phyloP scores from a whole-genome alignment of 169 alveolate species.

The Plasmodium malariae region DNA sequence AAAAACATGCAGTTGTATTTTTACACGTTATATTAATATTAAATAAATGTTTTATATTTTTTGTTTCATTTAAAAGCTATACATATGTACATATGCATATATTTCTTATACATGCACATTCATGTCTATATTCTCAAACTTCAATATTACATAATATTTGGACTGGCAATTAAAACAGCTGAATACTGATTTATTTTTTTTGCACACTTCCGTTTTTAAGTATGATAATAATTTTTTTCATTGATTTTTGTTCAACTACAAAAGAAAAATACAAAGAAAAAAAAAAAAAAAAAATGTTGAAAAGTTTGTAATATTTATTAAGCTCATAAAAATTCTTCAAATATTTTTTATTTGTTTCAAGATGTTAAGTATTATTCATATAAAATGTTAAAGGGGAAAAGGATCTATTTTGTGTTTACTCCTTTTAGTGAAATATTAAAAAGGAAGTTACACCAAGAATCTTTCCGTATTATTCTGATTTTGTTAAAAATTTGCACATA shows the following conservation, averaged over 20 bases:
- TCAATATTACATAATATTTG: not conserved
- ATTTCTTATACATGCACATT: not conserved
- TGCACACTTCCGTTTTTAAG: slow-evolving; percentile 37
- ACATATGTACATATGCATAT: not conserved
- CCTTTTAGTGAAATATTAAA: not conserved
- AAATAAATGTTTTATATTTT: not conserved
- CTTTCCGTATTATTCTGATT: not conserved
- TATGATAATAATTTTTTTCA: slow-evolving; percentile 9
- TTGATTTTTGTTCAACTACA: not conserved
- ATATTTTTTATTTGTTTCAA: not conserved
- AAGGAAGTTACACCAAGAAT: not conserved
- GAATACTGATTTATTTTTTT: slow-evolving; percentile 10
- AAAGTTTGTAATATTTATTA: not conserved
- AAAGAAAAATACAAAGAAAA: slow-evolving; percentile 14
- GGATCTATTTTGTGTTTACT: not conserved
- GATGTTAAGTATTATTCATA: not conserved
- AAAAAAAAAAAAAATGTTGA: slow-evolving; percentile 5
- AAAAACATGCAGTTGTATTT: not conserved
- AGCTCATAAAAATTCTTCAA: not conserved
- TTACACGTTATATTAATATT: not conserved
- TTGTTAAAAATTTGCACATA: not conserved
- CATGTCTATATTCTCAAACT: too few species aligned
- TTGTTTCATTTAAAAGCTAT: not conserved
- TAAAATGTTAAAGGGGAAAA: not conserved
- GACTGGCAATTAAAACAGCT: not conserved